Percentiles rank a stretch among this genome's conserved stretches.
These are phyloP conservation scores for Colletotrichum brevisporum DNA, from an alignment of 2,329 filamentous ascomycete genomes.

Conservation along the genomic window DNA sequence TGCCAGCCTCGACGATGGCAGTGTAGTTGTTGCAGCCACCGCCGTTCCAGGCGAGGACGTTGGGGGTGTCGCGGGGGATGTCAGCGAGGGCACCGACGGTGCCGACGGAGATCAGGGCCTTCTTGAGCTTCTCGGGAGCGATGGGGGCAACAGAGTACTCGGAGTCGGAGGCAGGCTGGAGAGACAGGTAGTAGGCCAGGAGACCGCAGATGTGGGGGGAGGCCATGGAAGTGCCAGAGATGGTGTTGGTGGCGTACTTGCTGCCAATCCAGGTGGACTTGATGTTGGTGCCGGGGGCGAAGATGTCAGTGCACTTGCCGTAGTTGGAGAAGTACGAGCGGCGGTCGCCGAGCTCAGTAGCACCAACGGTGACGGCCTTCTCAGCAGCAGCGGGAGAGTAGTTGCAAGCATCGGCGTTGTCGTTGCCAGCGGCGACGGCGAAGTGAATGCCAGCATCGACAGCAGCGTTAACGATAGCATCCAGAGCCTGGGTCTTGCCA, in stretches of 20 bases:
- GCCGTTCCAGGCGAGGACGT: constrained; percentile 99
- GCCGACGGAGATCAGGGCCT: constrained; percentile 84
- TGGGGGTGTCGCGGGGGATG: constrained; percentile 88
- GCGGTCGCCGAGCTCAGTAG: constrained; percentile 92
- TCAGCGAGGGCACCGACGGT: constrained; percentile 84
- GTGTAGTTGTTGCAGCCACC: constrained; percentile 94
- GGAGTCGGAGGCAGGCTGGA: constrained; percentile 91
- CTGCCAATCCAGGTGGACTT: constrained; percentile 98
- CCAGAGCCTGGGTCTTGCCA: constrained; percentile 94
- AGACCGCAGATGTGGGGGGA: constrained; percentile 97
- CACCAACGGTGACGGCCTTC: constrained; percentile 95
- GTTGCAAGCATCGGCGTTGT: constrained; percentile 99
- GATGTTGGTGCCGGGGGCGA: constrained; percentile 96
- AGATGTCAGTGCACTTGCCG: constrained; percentile 99
- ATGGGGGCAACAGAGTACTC: constrained; percentile 91
- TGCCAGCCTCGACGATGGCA: constrained; percentile 81
- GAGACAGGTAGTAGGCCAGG: constrained; percentile 96
- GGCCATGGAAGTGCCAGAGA: constrained; percentile 99
- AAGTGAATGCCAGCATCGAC: constrained; percentile 96
- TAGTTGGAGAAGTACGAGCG: constrained; percentile 99
- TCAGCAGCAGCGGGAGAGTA: constrained; percentile 96
- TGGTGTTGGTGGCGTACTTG: constrained; percentile 97
- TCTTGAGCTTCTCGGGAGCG: constrained; percentile 95
- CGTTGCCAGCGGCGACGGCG: constrained; percentile 97
- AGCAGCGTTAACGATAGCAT: constrained; percentile 93